Evolutionary conservation across 805 yeast species (phyloP), one percentile per base, ranked within the genome.

Genomic region (Yarrowia osloensis): DNA sequence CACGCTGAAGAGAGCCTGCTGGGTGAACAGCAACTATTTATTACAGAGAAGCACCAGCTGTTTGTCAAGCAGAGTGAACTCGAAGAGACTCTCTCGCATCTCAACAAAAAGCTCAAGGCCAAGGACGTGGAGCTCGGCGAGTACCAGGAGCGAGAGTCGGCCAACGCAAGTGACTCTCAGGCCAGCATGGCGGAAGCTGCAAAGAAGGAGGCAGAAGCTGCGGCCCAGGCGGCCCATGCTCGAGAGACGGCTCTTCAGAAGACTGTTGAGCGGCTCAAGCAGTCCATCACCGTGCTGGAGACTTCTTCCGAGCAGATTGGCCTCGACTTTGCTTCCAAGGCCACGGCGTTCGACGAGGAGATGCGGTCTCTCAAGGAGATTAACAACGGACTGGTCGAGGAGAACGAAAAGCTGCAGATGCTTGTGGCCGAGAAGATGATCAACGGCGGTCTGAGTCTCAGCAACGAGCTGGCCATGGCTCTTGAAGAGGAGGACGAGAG

Each of bases 341-440:
- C 71, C 40, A 73, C 70, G 21, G 61, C 69, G 57, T 67, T 75
- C 37, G 69, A 69, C 40, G 68, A 69, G n/a, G 78, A 76, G 69
- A 39, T 70, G 59, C 69, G 68, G 24, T 69, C 70, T 42, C 46
- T 70, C n/a, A 67, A 70, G 37, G 69, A 63, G 26, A 46, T 72
- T 59, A 73, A 73, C 61, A 35, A 29, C 17, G 70, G 77, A 4
- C 72, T 77, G 9, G 69, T 68, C 63, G 77, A 76, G 61, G 79
- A 76, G 67, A 77, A 76, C 68, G 78, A 77, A 62, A 69, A 70
- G 39, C 73, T 76, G 68, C 79, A 76, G 69, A 61, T 73, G 61
- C 69, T 77, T 37, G 68, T 77, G 11, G 74, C 77, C 17, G 78
- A 75, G 59, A 75, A 71, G 62, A 74, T 77, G 8, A 72, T 77